These are phyloP conservation scores for Mycena chlorophos DNA, from an alignment of 768 basidiomycete species.

Conservation along the genomic window DNA sequence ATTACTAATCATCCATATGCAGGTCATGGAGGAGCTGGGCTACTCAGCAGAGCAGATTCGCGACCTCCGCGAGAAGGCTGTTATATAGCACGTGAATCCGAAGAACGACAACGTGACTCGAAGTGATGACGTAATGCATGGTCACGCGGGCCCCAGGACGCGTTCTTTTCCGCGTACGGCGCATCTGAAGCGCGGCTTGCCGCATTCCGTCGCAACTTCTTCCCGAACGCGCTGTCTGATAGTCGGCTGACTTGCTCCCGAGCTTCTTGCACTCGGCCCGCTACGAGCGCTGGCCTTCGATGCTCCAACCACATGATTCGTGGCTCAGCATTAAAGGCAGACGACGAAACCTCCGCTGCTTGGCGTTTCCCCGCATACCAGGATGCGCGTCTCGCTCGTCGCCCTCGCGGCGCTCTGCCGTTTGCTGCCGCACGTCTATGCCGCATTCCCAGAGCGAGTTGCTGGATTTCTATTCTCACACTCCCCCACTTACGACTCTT, in stretches of 20 bases:
- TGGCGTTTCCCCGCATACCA: neutral
- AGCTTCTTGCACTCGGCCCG: too few species aligned
- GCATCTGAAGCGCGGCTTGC: too few species aligned
- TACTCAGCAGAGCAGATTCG: conserved; percentile 40
- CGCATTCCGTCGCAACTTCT: too few species aligned
- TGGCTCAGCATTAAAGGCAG: neutral
- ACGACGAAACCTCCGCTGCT: neutral
- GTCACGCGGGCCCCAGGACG: neutral
- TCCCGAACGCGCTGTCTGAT: too few species aligned
- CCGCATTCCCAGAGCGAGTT: conserved; percentile 1
- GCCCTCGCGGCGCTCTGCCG: neutral
- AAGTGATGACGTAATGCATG: neutral
- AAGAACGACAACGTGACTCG: neutral
- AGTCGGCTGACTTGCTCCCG: too few species aligned
- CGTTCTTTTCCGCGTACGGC: neutral
- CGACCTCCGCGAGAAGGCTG: conserved; percentile 40
- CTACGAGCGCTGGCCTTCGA: too few species aligned
- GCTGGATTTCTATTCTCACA: neutral
- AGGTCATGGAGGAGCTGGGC: conserved; percentile 46
- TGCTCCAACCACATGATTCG: too few species aligned
- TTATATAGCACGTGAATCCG: conserved; percentile 28
- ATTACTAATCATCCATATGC: conserved; percentile 13
- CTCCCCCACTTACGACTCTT: neutral
- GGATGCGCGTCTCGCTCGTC: neutral
- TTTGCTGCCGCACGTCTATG: neutral